Evolutionary conservation across 2,329 filamentous ascomycete genomes (phyloP).

Genomic region (Didymella lethalis): DNA sequence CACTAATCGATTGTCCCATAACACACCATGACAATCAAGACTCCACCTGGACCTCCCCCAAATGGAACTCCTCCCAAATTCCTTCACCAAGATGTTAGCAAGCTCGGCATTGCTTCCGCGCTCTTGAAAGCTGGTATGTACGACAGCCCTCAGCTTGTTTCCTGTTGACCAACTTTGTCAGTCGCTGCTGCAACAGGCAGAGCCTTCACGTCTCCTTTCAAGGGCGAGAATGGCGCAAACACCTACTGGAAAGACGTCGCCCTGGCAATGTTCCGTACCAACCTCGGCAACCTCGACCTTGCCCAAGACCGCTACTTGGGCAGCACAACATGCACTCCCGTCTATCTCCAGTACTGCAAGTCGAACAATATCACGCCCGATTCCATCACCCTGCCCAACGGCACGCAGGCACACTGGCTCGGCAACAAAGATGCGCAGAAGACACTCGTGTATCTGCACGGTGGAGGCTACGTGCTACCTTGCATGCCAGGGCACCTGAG

Average conservation of each 20-base stretch:
- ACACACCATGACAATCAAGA: neutral
- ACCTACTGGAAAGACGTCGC: slow-evolving; percentile 50
- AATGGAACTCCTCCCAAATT: slow-evolving; percentile 13
- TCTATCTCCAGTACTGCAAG: slow-evolving; percentile 49
- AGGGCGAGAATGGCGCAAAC: slow-evolving; percentile 44
- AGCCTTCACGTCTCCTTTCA: slow-evolving; percentile 48
- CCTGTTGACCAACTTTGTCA: slow-evolving; percentile 4
- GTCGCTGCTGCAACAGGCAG: slow-evolving; percentile 47
- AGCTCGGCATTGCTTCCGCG: slow-evolving; percentile 45
- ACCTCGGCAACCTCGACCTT: slow-evolving; percentile 40
- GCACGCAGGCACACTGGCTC: slow-evolving; percentile 58
- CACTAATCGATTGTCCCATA: neutral
- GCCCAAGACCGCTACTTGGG: slow-evolving; percentile 48
- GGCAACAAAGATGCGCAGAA: slow-evolving; percentile 51
- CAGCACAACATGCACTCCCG: slow-evolving; percentile 30
- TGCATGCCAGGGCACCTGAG: slow-evolving; percentile 57
- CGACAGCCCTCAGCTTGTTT: neutral
- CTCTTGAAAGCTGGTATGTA: slow-evolving; percentile 42
- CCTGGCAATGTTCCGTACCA: slow-evolving; percentile 41
- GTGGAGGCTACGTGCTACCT: slow-evolving; percentile 65
- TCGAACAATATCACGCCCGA: slow-evolving; percentile 49
- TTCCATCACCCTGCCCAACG: slow-evolving; percentile 50
- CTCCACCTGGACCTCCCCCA: neutral
- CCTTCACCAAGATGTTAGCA: slow-evolving; percentile 37
- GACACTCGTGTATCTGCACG: slow-evolving; percentile 58